Evolutionary conservation across 139 green algal genomes (phyloP), one percentile per base, ranked within the genome.

Genomic region (Micractinium sp.): DNA sequence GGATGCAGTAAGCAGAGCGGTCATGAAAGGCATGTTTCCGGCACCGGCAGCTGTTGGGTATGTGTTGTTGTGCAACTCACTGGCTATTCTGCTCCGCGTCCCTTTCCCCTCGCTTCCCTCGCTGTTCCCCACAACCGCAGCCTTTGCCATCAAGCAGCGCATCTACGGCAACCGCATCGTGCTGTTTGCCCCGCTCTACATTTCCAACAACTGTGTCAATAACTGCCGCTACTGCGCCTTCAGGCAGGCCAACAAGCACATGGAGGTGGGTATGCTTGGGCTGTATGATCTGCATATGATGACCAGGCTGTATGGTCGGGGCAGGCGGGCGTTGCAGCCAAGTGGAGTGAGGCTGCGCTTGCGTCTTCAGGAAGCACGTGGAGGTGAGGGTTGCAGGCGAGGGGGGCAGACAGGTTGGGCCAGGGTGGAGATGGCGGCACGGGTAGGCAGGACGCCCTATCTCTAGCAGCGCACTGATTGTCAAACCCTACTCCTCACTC

Each of bases 91-190:
- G 63, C 63, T 71, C 63, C 14, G 63, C 63, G 2, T n/a, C 63
- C 14, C n/a, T 13, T 29, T 16, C 36, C 7, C 22, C 36, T 5
- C 4, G 18, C 36, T 41, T 0, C 38, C 36, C 77, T 84, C 41
- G 18, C 77, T 16, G 27, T 77, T 0, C 71, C 67, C 33, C 33
- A 18, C 5, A 19, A 19, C 74, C 20, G 80, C 80, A 85, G 94
- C 94, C 4, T 81, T 89, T 22, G 85, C 85, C 73, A 86, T 86
- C 84, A 96, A 93, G 7, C 85, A 96, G 73, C 92, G 93, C 89
- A 96, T 96, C 86, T 96, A 96, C 82, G 94, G 93, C 91, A 96
- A 96, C 92, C 94, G 94, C 71, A 95, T 96, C 81, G 94, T 96
- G 75, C 94, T 96, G 36, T 96, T 96, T 79, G 93, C 94, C 29